These are phyloP conservation scores for Punica granatum DNA, from an alignment of 345 rosid genomes.

Conservation along the genomic window DNA sequence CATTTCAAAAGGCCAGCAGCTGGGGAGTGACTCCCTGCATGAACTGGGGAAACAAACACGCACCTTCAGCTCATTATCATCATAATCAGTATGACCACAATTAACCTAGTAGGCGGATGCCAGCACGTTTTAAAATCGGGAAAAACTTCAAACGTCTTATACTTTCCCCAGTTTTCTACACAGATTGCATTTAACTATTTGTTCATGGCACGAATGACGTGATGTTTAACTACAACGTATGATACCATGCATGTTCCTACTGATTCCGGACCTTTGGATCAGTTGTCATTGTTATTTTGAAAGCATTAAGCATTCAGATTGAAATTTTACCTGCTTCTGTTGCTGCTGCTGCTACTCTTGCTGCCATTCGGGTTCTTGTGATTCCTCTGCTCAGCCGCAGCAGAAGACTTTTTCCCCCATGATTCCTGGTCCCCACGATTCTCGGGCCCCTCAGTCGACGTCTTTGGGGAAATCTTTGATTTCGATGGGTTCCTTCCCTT, in stretches of 20 bases:
- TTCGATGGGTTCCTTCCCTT: not conserved
- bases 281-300: not conserved
- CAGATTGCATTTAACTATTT: too few species aligned
- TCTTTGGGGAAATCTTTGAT: slow-evolving; percentile 22
- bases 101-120: too few species aligned
- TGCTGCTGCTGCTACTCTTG: slow-evolving; percentile 12
- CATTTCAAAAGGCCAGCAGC: slow-evolving; percentile 1
- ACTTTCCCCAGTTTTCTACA: too few species aligned
- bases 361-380: slow-evolving; percentile 8
- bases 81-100: not conserved
- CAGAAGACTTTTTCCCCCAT: slow-evolving; percentile 17
- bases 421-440: slow-evolving; percentile 5
- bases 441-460: slow-evolving; percentile 17
- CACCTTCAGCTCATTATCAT: not conserved
- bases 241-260: too few species aligned
- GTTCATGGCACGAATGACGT: too few species aligned
- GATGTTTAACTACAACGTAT: too few species aligned
- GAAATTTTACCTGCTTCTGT: slow-evolving; percentile 25
- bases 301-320: not conserved
- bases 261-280: not conserved
- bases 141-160: not conserved
- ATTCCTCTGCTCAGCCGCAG: slow-evolving; percentile 6
- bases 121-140: too few species aligned
- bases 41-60: not conserved
- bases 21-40: not conserved